phyloP scores from a whole-genome alignment of 73 alveolate genomes.

The Paramecium biaurelia region DNA sequence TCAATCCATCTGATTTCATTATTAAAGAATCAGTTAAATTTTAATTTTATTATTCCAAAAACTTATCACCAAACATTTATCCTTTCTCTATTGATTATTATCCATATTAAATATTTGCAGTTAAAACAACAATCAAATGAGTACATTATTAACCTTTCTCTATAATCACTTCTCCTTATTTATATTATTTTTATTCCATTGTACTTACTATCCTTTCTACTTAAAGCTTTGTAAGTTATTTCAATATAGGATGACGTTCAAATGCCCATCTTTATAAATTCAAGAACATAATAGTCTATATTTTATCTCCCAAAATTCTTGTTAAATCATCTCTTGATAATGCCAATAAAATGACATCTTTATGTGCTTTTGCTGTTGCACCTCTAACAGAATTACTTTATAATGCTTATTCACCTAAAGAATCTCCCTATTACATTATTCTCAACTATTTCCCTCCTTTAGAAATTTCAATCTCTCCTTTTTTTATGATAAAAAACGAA shows the following conservation, averaged over 20 bases:
- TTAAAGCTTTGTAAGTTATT: conserved; percentile 56
- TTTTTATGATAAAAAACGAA: conserved; percentile 68
- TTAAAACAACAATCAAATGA: conserved; percentile 18
- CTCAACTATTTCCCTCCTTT: conserved; percentile 63
- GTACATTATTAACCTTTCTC: conserved; percentile 28
- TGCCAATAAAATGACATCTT: conserved; percentile 56
- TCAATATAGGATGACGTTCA: conserved; percentile 38
- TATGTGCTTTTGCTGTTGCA: conserved; percentile 72
- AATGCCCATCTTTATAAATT: conserved; percentile 59
- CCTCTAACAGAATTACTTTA: conserved; percentile 64
- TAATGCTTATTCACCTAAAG: conserved; percentile 72
- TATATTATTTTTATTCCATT: conserved; percentile 1
- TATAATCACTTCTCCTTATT: conserved; percentile 7
- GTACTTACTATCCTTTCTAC: conserved; percentile 54
- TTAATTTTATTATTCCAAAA: not conserved
- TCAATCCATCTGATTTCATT: conserved; percentile 53
- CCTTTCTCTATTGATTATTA: conserved; percentile 9
- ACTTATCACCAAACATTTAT: conserved; percentile 29
- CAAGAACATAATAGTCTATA: conserved; percentile 49
- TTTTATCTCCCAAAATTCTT: conserved; percentile 66
- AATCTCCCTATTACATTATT: conserved; percentile 63
- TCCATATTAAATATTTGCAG: not conserved
- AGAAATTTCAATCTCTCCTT: conserved; percentile 62
- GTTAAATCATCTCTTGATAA: conserved; percentile 66
- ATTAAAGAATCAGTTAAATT: not conserved